Base-by-base conservation (phyloP, 2,329 filamentous ascomycete species). In the Knufia petricola region DNA sequence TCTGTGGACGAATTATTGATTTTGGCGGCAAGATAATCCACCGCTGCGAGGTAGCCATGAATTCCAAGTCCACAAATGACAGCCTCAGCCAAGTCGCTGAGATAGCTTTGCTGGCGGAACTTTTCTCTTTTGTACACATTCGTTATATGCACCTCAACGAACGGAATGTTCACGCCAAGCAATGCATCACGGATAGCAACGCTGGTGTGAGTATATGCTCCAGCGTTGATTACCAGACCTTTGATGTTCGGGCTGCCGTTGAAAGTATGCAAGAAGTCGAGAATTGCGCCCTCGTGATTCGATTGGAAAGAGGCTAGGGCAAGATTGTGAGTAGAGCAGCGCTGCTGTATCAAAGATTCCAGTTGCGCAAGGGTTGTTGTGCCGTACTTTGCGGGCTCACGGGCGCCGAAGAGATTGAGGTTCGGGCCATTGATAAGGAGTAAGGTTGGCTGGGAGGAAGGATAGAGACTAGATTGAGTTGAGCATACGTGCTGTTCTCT, bases 391-490 rank as follows among this genome's bases (percentile, higher is more conserved):
- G 79, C 69, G 13, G 85, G 84, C 63, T 90, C 84, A 19, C 85
- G 75, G 10, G 78, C 82, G 30, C 85, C 85, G 24, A 89, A 76
- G 43, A 89, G 80, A 67, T 88, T 88, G 58, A 89, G 81, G 64
- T 89, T 89, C 26, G 84, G 84, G n/a, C 85, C 84, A 65, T 87
- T 87, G 69, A 88, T 79, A 55, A 87, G 72, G 57, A 87, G 79
- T 61, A 87, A 79, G 38, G 60, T 65, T 55, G 50, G 24, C 3
- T 30, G n/a, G 6, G 37, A n/a, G 3, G 44, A 12, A 13, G 45
- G 9, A 4, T n/a, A 6, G 13, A n/a, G 40, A n/a, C 17, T 39
- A 20, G 15, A 19, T 21, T 21, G 10, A 10, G 9, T 19, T 19
- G 17, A 17, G 12, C 4, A 3, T 20, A 21, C 3, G 21, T 13